Conservation (phyloP, 2,329 filamentous ascomycete genomes). For the Chrysoporthe austroafricana region DNA sequence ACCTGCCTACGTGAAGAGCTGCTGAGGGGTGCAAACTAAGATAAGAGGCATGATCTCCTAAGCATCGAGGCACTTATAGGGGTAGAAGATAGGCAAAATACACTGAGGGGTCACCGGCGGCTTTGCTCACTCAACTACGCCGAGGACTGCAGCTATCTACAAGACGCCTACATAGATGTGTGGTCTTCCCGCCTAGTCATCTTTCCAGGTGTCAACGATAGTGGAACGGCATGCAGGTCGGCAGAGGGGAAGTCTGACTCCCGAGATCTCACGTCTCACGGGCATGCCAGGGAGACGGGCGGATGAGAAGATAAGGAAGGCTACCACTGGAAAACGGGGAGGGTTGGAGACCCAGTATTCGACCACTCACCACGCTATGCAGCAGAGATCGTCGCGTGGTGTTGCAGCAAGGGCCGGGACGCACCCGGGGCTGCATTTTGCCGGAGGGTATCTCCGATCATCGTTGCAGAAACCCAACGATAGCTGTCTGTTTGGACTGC, state of each 20-base stretch:
- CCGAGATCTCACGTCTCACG: background rate
- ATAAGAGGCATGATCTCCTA: background rate
- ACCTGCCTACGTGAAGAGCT: background rate
- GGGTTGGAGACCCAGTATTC: background rate
- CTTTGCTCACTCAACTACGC: background rate
- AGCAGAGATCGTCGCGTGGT: background rate
- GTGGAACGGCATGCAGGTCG: background rate
- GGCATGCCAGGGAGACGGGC: background rate
- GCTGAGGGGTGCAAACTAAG: background rate
- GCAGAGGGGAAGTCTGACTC: background rate
- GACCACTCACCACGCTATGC: background rate
- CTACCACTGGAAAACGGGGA: background rate
- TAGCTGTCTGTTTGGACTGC: background rate
- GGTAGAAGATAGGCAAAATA: background rate
- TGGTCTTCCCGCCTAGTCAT: background rate
- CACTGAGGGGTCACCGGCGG: background rate
- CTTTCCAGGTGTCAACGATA: background rate
- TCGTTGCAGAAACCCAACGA: background rate
- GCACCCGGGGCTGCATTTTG: background rate
- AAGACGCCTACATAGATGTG: background rate
- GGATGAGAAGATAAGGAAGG: background rate
- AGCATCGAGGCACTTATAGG: background rate
- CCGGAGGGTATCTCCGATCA: background rate
- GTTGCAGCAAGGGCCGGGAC: background rate
- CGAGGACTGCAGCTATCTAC: background rate